phyloP scores from a whole-genome alignment of 129 eudicot species.

The Arctium lappa region DNA sequence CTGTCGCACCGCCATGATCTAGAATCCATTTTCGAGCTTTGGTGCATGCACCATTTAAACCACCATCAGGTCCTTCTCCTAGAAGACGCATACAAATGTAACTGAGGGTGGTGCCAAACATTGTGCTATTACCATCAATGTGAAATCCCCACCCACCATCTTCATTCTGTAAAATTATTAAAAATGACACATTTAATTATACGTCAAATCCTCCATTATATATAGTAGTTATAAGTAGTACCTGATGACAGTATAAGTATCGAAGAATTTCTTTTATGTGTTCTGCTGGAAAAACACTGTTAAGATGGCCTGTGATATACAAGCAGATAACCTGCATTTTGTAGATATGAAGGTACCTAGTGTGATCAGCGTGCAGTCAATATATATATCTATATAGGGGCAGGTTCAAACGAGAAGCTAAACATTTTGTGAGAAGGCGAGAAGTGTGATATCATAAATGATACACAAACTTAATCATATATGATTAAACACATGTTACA shows the following conservation, averaged over 20 bases:
- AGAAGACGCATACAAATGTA: conserved; percentile 64
- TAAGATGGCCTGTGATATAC: conserved; percentile 64
- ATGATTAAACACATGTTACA: too few relatives aligned
- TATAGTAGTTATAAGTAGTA: background rate
- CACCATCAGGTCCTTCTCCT: conserved; percentile 58
- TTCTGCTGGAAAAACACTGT: conserved; percentile 37
- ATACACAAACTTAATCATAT: too few relatives aligned
- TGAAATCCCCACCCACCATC: conserved; percentile 89
- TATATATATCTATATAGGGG: background rate
- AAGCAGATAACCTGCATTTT: conserved; percentile 52
- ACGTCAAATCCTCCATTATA: background rate
- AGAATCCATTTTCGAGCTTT: conserved; percentile 72
- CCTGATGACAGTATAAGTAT: conserved; percentile 56
- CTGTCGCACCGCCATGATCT: conserved; percentile 58
- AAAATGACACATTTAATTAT: background rate
- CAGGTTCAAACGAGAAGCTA: too few relatives aligned
- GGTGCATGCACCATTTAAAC: conserved; percentile 41
- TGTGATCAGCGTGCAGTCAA: too few relatives aligned
- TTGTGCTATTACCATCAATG: conserved; percentile 64
- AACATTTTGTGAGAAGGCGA: too few relatives aligned
- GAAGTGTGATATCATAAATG: too few relatives aligned
- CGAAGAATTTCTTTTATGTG: conserved; percentile 58
- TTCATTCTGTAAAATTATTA: conserved; percentile 39
- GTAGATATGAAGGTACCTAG: background rate
- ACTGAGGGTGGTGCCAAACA: conserved; percentile 54